These are phyloP conservation scores for Mercurialis annua DNA, from an alignment of 345 rosid species.

Conservation along the genomic window DNA sequence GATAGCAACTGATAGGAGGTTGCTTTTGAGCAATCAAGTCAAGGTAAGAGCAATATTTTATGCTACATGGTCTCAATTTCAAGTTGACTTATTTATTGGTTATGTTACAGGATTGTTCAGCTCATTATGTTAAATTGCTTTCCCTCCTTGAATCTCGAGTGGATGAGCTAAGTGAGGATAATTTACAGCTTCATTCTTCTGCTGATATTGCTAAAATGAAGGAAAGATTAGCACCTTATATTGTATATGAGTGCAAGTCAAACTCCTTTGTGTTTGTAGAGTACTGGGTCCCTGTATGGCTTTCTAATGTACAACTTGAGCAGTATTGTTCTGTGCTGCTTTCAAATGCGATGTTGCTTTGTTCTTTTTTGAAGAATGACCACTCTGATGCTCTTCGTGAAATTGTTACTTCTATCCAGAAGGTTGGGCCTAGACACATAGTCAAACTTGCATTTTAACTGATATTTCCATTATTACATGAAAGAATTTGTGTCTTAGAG, in stretches of 20 bases:
- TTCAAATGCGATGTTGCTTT: conserved; percentile 7
- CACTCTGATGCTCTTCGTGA: background rate
- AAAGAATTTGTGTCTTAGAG: background rate
- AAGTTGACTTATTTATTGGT: background rate
- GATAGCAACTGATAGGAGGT: conserved; percentile 1
- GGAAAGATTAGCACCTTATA: conserved; percentile 9
- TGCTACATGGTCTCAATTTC: background rate
- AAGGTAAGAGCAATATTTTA: background rate
- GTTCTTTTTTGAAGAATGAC: background rate
- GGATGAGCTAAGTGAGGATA: background rate
- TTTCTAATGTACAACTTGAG: conserved; percentile 14
- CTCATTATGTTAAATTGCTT: background rate
- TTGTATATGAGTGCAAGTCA: conserved; percentile 12
- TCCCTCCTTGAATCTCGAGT: conserved; percentile 3
- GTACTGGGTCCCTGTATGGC: conserved; percentile 14
- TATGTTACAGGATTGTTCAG: conserved; percentile 3
- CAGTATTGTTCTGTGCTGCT: conserved; percentile 11
- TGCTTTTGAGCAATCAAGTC: conserved; percentile 8
- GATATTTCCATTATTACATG: background rate
- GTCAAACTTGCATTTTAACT: background rate
- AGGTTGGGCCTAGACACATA: background rate
- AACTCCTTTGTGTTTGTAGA: background rate
- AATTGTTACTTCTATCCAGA: conserved; percentile 3
- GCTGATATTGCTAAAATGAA: background rate
- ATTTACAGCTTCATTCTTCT: background rate